Conservation (phyloP, 1,284 basidiomycete genomes). For the Pyrrhoderma noxium region DNA sequence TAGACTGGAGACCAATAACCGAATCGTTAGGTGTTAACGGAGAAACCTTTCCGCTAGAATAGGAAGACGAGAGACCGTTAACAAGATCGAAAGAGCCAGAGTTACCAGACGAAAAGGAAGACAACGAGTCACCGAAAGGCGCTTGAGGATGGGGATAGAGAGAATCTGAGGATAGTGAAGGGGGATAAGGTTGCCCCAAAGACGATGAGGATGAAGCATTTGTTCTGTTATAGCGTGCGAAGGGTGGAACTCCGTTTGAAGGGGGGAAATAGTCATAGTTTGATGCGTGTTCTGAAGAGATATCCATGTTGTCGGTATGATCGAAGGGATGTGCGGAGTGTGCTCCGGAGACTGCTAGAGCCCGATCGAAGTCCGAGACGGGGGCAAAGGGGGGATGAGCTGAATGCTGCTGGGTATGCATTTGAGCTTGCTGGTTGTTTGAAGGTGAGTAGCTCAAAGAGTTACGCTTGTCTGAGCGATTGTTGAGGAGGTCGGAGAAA, state of each 20-base stretch:
- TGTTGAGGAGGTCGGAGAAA: slow-evolving; percentile 42
- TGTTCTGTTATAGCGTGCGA: slow-evolving; percentile 39
- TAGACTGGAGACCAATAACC: slow-evolving; percentile 44
- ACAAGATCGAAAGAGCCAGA: slow-evolving; percentile 57
- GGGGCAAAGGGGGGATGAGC: slow-evolving; percentile 14
- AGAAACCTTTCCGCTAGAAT: slow-evolving; percentile 64
- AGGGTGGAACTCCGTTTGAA: slow-evolving; percentile 34
- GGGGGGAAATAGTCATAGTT: slow-evolving; percentile 56
- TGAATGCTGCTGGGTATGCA: slow-evolving; percentile 31
- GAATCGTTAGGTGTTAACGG: slow-evolving; percentile 64
- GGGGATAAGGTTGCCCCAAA: slow-evolving; percentile 41
- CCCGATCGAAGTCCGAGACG: slow-evolving; percentile 27
- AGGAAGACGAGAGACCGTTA: slow-evolving; percentile 49
- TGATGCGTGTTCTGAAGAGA: slow-evolving; percentile 36
- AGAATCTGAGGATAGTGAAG: slow-evolving; percentile 39
- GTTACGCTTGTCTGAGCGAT: slow-evolving; percentile 38
- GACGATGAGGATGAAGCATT: slow-evolving; percentile 63
- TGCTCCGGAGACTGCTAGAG: slow-evolving; percentile 29
- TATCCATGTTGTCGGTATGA: slow-evolving; percentile 38
- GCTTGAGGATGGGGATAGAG: slow-evolving; percentile 49
- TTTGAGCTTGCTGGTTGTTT: slow-evolving; percentile 28
- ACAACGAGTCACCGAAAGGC: slow-evolving; percentile 50
- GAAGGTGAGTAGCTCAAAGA: slow-evolving; percentile 48
- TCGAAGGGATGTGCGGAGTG: slow-evolving; percentile 31
- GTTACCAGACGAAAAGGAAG: slow-evolving; percentile 42